Base-by-base conservation (phyloP, 495 filamentous ascomycete species). In the Pseudoneurospora amorphoporcata region DNA sequence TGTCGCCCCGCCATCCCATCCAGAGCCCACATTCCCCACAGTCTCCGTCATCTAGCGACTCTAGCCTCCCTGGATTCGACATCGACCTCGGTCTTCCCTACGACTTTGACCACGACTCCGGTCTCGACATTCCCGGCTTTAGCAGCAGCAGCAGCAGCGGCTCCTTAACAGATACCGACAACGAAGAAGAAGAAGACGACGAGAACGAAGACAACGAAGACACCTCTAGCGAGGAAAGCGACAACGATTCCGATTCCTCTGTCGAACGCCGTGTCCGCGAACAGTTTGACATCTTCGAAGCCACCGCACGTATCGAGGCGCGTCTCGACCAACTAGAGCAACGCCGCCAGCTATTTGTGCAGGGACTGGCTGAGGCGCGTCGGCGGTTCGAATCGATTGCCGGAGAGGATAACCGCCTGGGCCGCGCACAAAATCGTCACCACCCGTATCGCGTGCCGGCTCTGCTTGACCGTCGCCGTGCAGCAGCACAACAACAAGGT, bases 371-470 rank as follows among this genome's bases (percentile, higher is more conserved):
- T 17, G 53, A 65, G 53, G 53, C 53, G 14, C 53, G 53, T 32
- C 53, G 53, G 0, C 53, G 14, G 32, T 65, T 32, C 32, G 53
- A 35, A 65, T 65, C 53, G 53, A 65, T 65, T 65, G 29, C 53
- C 1, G 29, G 32, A 4, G 23, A 65, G 53, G 14, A 65, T 2
- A 35, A 65, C 53, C 29, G 29, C 53, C 23, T 23, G 23, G 23
- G 23, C 23, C 53, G 23, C 53, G 43, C 61, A 61, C 42, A n/a
- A 39, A 40, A 35, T 17, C 42, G 70, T 19, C 70, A 71, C 32
- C 43, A 65, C 70, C 70, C 70, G 3, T 71, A 71, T 53, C 70
- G 70, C 32, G 38, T 71, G 43, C 70, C 70, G 23, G 42, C 43
- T 6, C 43, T 58, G 19, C 17, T 61, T 35, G 53, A 61, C 29